Conservation (phyloP, 2,329 filamentous ascomycete genomes). For the Lasiodiplodia sp. region DNA sequence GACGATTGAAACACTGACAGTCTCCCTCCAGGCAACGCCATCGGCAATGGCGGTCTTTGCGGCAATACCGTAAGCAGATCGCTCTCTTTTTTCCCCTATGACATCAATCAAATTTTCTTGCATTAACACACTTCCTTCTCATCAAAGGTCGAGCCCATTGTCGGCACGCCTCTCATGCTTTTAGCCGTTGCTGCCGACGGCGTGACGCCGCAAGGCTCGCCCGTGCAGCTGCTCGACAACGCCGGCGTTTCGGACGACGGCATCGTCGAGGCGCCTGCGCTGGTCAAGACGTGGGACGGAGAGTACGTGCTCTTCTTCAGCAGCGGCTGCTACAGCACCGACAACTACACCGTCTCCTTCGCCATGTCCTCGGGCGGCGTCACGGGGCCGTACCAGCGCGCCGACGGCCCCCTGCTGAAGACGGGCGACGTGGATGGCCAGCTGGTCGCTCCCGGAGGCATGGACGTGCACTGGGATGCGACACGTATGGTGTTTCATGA, state of each 20-base stretch:
- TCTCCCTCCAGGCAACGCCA: constrained; percentile 18
- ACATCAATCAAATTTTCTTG: neutral
- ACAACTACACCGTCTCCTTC: constrained; percentile 66
- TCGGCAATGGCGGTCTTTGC: constrained; percentile 27
- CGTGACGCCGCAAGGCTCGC: constrained; percentile 58
- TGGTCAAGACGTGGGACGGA: constrained; percentile 56
- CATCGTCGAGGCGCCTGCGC: constrained; percentile 67
- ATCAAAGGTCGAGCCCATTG: constrained; percentile 42
- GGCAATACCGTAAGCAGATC: constrained; percentile 21
- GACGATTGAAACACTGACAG: constrained; percentile 1
- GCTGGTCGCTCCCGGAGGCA: constrained; percentile 6
- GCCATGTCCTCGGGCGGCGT: constrained; percentile 53
- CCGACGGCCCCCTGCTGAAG: constrained; percentile 7
- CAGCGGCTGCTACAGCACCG: constrained; percentile 64
- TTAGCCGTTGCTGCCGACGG: constrained; percentile 62
- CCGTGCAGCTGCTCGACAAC: constrained; percentile 58
- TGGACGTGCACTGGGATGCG: constrained; percentile 26
- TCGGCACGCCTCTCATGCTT: constrained; percentile 64
- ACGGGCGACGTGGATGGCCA: constrained; percentile 6
- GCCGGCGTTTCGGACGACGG: constrained; percentile 52
- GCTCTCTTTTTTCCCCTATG: neutral
- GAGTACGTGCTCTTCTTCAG: constrained; percentile 70
- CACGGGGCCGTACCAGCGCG: constrained; percentile 34
- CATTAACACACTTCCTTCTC: neutral
- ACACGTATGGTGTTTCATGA: constrained; percentile 20